Evolutionary conservation across 257 asterid genomes (phyloP).

Genomic region (Solanum chmielewskii): DNA sequence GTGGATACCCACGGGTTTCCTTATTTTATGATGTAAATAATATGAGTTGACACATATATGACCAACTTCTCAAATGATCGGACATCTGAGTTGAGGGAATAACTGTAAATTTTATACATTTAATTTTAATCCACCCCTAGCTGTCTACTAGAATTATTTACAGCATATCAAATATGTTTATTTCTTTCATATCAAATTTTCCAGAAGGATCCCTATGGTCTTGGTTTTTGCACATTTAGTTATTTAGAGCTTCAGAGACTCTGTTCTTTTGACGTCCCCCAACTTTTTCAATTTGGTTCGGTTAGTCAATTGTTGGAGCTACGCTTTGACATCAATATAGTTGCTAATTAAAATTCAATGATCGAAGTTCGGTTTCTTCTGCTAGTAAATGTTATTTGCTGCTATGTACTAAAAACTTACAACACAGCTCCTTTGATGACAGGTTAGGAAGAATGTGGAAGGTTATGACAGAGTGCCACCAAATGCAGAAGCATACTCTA

Average conservation of each 20-base stretch:
- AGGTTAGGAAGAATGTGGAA: conserved; percentile 91
- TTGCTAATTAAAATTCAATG: neutral
- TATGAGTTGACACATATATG: neutral
- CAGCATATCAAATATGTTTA: neutral
- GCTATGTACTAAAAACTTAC: neutral
- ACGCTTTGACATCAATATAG: neutral
- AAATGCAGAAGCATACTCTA: conserved; percentile 63
- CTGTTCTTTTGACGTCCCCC: neutral
- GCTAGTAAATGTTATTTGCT: neutral
- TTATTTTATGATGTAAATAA: neutral
- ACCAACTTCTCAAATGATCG: neutral
- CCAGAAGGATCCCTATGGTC: neutral
- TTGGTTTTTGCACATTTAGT: neutral
- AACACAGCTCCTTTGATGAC: neutral
- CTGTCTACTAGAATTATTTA: neutral
- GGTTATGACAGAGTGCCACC: conserved; percentile 94
- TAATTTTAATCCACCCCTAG: neutral
- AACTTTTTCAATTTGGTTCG: neutral
- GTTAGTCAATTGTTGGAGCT: neutral
- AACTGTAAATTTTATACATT: neutral
- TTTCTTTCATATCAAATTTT: neutral
- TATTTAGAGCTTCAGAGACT: neutral
- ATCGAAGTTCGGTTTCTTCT: neutral
- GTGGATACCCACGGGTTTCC: neutral
- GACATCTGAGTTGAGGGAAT: neutral